Evolutionary conservation across 2,329 filamentous ascomycete genomes (phyloP).

Genomic region (Penicillium nordicum): DNA sequence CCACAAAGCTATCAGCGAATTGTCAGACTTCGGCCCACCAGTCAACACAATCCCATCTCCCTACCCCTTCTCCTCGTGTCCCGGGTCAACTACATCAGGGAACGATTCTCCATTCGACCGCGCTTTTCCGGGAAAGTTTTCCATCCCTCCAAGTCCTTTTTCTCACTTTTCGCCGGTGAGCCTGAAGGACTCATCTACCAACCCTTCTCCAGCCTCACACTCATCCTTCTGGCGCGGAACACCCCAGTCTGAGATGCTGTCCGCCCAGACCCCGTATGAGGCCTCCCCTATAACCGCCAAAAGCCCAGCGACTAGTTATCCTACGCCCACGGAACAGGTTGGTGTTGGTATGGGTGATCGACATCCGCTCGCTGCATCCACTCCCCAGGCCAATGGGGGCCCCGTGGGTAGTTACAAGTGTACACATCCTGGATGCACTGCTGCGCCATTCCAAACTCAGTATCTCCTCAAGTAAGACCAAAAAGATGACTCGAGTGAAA

Average conservation of each 20-base stretch:
- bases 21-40: conserved; percentile 27
- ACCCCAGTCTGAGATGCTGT: conserved; percentile 27
- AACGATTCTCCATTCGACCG: conserved; percentile 31
- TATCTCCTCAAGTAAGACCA: conserved; percentile 59
- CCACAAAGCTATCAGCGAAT: conserved; percentile 34
- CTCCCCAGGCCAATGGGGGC: conserved; percentile 25
- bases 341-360: conserved; percentile 22
- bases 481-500: neutral
- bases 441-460: conserved; percentile 61
- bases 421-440: conserved; percentile 54
- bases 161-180: conserved; percentile 40
- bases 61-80: conserved; percentile 25
- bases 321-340: conserved; percentile 40
- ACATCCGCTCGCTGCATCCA: conserved; percentile 18
- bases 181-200: conserved; percentile 34
- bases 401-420: conserved; percentile 49
- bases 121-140: conserved; percentile 29
- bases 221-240: conserved; percentile 28
- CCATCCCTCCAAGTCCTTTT: conserved; percentile 36
- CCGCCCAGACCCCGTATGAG: conserved; percentile 30
- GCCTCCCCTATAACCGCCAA: conserved; percentile 29
- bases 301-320: conserved; percentile 39
- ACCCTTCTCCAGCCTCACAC: conserved; percentile 36
- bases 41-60: conserved; percentile 24
- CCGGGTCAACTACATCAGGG: conserved; percentile 27